phyloP scores from a whole-genome alignment of 208 protist genomes.

The Crithidia bombi region DNA sequence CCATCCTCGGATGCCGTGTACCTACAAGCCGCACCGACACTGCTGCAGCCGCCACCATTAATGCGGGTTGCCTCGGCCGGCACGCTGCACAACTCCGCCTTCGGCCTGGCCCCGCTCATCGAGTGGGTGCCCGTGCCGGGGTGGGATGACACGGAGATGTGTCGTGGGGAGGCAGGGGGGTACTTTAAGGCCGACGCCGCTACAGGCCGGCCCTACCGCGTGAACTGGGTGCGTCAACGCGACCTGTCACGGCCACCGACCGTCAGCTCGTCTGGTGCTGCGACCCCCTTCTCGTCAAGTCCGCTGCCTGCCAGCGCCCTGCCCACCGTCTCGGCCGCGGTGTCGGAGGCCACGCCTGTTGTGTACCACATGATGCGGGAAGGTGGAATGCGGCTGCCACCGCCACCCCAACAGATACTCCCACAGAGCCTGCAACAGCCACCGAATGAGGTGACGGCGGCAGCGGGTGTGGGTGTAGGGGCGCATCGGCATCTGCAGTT shows the following conservation, averaged over 20 bases:
- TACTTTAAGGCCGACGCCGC: conserved; percentile 16
- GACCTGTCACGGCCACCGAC: conserved; percentile 19
- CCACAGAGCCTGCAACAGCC: not conserved
- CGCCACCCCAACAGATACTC: conserved; percentile 2
- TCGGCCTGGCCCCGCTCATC: conserved; percentile 22
- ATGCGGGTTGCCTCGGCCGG: conserved; percentile 2
- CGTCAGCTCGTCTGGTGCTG: conserved; percentile 11
- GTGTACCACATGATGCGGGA: not conserved
- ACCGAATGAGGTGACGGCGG: not conserved
- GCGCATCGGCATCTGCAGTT: not conserved
- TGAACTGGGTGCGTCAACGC: conserved; percentile 15
- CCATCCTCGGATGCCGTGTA: not conserved
- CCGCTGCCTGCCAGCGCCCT: not conserved
- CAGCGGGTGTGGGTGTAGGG: not conserved
- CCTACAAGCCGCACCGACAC: not conserved
- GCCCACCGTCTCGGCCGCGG: not conserved
- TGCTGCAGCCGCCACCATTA: not conserved
- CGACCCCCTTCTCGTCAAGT: conserved; percentile 10
- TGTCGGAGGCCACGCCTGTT: not conserved
- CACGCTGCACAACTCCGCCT: conserved; percentile 15
- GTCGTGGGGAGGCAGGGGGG: conserved; percentile 8
- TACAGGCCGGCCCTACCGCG: conserved; percentile 7
- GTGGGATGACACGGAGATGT: conserved; percentile 33
- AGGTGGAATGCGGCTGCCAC: too few species aligned
- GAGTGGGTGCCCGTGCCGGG: conserved; percentile 35